Percentiles rank a stretch among this genome's conserved stretches.
These are phyloP conservation scores for Musa itinerans DNA, from an alignment of 176 grass and related monocot genomes.

Conservation along the genomic window DNA sequence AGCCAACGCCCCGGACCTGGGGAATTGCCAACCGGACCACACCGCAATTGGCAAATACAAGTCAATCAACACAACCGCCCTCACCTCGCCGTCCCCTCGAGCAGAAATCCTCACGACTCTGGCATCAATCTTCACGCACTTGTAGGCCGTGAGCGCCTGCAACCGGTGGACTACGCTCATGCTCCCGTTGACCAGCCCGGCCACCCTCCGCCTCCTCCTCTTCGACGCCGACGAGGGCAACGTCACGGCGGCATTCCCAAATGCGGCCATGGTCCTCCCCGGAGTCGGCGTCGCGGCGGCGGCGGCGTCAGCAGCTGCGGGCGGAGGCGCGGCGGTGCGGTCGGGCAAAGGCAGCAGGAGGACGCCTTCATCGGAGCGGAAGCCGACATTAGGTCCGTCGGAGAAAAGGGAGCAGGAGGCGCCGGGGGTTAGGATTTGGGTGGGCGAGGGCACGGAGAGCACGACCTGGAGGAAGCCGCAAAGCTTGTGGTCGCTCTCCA, in stretches of 20 bases:
- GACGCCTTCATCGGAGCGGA: constrained; percentile 11
- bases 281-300: neutral
- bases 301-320: neutral
- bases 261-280: neutral
- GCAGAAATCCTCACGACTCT: constrained; percentile 37
- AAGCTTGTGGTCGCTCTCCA: constrained; percentile 38
- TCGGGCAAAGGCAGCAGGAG: constrained; percentile 30
- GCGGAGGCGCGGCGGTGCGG: neutral
- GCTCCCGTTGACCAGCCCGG: constrained; percentile 19
- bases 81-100: constrained; percentile 28
- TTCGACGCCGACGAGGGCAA: neutral
- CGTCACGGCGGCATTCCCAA: neutral
- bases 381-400: constrained; percentile 22
- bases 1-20: constrained; percentile 29
- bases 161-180: constrained; percentile 50
- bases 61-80: constrained; percentile 57
- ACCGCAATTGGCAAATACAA: constrained; percentile 52
- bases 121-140: constrained; percentile 40
- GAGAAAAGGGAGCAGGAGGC: constrained; percentile 26
- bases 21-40: constrained; percentile 84
- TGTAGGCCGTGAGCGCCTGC: constrained; percentile 27
- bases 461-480: constrained; percentile 67
- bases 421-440: neutral
- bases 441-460: constrained; percentile 16
- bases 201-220: constrained; percentile 26